Evolutionary conservation across 2,329 filamentous ascomycete species (phyloP).

Genomic region (Fusarium clavum): DNA sequence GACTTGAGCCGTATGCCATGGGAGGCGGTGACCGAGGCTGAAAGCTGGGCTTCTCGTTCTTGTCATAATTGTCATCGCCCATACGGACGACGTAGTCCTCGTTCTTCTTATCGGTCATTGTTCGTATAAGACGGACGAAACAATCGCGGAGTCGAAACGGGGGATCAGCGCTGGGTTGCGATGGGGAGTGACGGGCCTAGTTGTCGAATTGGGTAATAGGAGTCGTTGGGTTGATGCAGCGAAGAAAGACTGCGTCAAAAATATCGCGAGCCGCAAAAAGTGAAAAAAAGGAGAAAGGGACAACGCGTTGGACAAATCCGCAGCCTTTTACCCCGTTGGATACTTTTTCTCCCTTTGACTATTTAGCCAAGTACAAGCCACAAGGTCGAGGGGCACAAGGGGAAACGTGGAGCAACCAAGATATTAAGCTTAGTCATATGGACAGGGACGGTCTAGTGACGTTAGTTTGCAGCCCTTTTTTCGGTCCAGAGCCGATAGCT

Average conservation of each 20-base stretch:
- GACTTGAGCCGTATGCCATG: conserved; percentile 32
- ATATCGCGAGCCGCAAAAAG: not conserved
- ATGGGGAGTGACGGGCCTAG: conserved; percentile 21
- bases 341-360: conserved; percentile 36
- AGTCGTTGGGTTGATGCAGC: conserved; percentile 10
- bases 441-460: conserved; percentile 15
- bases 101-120: conserved; percentile 91
- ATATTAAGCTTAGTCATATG: conserved; percentile 34
- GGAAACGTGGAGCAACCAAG: conserved; percentile 38
- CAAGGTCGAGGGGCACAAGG: conserved; percentile 39
- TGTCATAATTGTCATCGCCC: conserved; percentile 66
- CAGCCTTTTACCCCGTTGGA: conserved; percentile 19
- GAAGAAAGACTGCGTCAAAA: not conserved
- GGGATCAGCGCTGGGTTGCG: conserved; percentile 32
- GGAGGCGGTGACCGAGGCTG: conserved; percentile 48
- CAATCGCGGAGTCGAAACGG: conserved; percentile 13
- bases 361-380: conserved; percentile 23
- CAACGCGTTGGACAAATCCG: conserved; percentile 1
- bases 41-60: conserved; percentile 65
- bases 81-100: conserved; percentile 81
- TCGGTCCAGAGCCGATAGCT: conserved; percentile 15
- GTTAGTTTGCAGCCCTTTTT: conserved; percentile 22
- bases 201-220: conserved; percentile 18
- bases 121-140: conserved; percentile 46
- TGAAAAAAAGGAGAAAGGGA: conserved; percentile 7